Evolutionary conservation across 495 filamentous ascomycete genomes (phyloP), one percentile per base, ranked within the genome.

Genomic region (Chlorociboria aeruginascens): DNA sequence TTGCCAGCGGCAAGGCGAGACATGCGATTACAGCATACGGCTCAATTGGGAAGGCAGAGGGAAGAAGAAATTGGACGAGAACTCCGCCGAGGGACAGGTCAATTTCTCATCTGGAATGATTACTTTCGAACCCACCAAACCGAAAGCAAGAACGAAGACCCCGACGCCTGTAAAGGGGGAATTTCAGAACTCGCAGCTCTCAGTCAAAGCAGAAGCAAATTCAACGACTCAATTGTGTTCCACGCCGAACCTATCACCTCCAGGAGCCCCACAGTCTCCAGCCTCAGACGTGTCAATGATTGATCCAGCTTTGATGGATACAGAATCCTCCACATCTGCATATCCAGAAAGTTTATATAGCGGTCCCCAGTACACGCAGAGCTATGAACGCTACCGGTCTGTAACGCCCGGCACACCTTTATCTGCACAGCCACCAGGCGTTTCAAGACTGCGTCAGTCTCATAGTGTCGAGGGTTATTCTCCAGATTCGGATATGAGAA

Each of bases 11-110:
- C 80, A 81, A 55, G 81, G 80, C 40, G 85, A 90, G 59, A 64
- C 67, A 28, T 94, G 87, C 65, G 87, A 94, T 63, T 94, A 92
- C 66, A 86, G 79, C 61, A 84, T 92, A 59, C 72, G 82, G 13
- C 66, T 93, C 53, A 90, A 89, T 55, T 92, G 87, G 87, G 84
- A 82, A 47, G 85, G 86, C 31, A 71, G 85, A 45, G 69, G 70
- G 34, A 77, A 75, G 51, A 69, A 68, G 51, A 50, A 55, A 32
- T 9, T 20, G 7, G 47, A 34, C 31, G 36, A 30, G 8, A 20
- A 25, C 2, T 39, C 10, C n/a, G 40, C 28, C 17, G 30, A 38
- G 3, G 43, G 48, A 9, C 34, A 48, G 34, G 36, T 54, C 30
- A 49, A 43, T 38, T 53, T 59, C 43, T 48, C 43, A 8, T 28